phyloP scores from a whole-genome alignment of 1,284 basidiomycete genomes.

The Puccinia hordei region DNA sequence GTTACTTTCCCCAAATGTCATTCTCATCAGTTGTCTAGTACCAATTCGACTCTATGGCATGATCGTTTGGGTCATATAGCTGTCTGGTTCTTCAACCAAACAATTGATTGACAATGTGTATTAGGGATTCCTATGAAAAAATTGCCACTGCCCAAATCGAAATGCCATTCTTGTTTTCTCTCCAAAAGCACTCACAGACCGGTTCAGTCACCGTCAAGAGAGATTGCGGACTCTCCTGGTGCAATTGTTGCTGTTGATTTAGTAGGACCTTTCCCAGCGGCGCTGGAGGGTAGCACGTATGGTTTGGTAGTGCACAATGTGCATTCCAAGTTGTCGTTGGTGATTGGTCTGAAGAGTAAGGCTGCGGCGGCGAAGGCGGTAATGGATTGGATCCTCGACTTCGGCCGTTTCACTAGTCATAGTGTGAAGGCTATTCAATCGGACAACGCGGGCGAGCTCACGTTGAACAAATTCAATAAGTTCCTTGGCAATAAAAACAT shows the following conservation, averaged over 20 bases:
- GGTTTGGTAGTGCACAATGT: background rate
- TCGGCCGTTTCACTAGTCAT: too few relatives aligned
- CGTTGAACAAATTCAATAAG: too few relatives aligned
- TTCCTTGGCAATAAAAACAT: too few relatives aligned
- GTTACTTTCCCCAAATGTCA: background rate
- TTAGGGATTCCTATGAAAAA: background rate
- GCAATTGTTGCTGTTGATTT: background rate
- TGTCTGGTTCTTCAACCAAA: background rate
- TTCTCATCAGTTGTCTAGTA: background rate
- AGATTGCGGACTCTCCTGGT: background rate
- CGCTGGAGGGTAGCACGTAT: background rate
- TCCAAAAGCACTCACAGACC: too few relatives aligned
- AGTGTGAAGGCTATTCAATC: too few relatives aligned
- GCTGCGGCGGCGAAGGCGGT: too few relatives aligned
- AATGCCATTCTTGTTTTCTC: too few relatives aligned
- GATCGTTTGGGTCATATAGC: constrained; percentile 2
- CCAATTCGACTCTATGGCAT: background rate
- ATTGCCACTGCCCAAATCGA: background rate
- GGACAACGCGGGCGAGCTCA: too few relatives aligned
- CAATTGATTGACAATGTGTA: background rate
- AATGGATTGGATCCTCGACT: too few relatives aligned
- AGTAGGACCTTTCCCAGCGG: background rate
- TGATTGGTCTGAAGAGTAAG: too few relatives aligned
- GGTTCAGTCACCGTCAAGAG: too few relatives aligned
- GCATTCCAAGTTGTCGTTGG: background rate